phyloP scores from a whole-genome alignment of 1,284 basidiomycete genomes.

The Ceraceosorus bombacis region DNA sequence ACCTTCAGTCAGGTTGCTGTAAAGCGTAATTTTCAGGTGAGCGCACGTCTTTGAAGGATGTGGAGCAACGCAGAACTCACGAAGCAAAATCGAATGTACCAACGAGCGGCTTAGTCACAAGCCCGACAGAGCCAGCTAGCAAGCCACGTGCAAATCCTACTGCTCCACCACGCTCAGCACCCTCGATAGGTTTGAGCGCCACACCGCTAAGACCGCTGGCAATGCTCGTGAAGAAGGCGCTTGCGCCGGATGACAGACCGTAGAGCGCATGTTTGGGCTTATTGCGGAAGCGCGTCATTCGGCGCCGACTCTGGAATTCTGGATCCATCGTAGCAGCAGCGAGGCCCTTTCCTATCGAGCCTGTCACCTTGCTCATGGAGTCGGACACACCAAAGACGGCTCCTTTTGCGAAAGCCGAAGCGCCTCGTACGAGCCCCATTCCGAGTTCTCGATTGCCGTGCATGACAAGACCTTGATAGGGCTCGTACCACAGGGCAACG shows the following conservation, averaged over 20 bases:
- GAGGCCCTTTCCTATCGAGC: slow-evolving; percentile 91
- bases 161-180: slow-evolving; percentile 87
- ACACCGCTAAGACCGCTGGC: slow-evolving; percentile 94
- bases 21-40: too few species aligned
- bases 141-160: slow-evolving; percentile 96
- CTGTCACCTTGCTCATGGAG: slow-evolving; percentile 92
- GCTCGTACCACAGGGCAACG: slow-evolving; percentile 97
- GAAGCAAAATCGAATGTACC: slow-evolving; percentile 93
- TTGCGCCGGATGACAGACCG: slow-evolving; percentile 86
- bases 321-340: slow-evolving; percentile 93
- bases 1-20: slow-evolving; percentile 80
- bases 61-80: neutral
- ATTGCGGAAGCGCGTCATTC: slow-evolving; percentile 83
- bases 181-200: slow-evolving; percentile 91
- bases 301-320: slow-evolving; percentile 82
- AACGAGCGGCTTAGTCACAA: slow-evolving; percentile 90
- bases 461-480: slow-evolving; percentile 93
- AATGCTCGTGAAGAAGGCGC: slow-evolving; percentile 85
- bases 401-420: slow-evolving; percentile 54
- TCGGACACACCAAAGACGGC: slow-evolving; percentile 82
- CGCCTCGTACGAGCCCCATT: slow-evolving; percentile 93
- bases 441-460: slow-evolving; percentile 93
- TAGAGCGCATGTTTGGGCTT: slow-evolving; percentile 91
- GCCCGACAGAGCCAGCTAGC: slow-evolving; percentile 89
- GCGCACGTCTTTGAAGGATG: too few species aligned